Evolutionary conservation across 2,329 filamentous ascomycete species (phyloP).

Genomic region (Exophiala alcalophila): DNA sequence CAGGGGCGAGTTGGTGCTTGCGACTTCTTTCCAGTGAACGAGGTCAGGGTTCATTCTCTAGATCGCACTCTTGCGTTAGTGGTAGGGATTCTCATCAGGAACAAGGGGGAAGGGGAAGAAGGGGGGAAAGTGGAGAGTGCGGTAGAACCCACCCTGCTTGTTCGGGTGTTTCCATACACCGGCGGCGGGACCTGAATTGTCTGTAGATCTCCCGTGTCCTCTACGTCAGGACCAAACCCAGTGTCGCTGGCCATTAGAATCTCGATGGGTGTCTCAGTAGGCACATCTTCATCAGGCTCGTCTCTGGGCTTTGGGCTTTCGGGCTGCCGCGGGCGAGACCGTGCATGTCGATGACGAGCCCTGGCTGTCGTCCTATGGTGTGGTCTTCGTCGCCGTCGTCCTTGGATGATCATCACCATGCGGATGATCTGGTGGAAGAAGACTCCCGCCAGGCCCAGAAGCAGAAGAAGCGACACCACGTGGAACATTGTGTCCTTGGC

Average conservation of each 20-base stretch:
- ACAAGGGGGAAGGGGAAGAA: too few species aligned
- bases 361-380: conserved; percentile 36
- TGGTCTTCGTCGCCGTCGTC: conserved; percentile 45
- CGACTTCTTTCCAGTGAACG: conserved; percentile 67
- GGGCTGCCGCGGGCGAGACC: conserved; percentile 35
- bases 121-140: too few species aligned
- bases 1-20: conserved; percentile 45
- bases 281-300: conserved; percentile 39
- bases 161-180: conserved; percentile 80
- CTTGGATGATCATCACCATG: conserved; percentile 65
- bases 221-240: conserved; percentile 53
- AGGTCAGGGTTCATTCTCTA: conserved; percentile 75
- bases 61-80: too few species aligned
- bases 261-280: conserved; percentile 69
- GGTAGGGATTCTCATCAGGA: too few species aligned
- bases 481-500: conserved; percentile 69
- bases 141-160: conserved; percentile 77
- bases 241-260: conserved; percentile 74
- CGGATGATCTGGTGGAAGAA: conserved; percentile 77
- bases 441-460: conserved; percentile 70
- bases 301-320: neutral
- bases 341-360: conserved; percentile 42
- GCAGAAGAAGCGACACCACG: conserved; percentile 73
- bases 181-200: conserved; percentile 63
- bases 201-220: conserved; percentile 46